Base-by-base conservation (phyloP, 768 basidiomycete genomes). In the Lepiota brunneoincarnata region DNA sequence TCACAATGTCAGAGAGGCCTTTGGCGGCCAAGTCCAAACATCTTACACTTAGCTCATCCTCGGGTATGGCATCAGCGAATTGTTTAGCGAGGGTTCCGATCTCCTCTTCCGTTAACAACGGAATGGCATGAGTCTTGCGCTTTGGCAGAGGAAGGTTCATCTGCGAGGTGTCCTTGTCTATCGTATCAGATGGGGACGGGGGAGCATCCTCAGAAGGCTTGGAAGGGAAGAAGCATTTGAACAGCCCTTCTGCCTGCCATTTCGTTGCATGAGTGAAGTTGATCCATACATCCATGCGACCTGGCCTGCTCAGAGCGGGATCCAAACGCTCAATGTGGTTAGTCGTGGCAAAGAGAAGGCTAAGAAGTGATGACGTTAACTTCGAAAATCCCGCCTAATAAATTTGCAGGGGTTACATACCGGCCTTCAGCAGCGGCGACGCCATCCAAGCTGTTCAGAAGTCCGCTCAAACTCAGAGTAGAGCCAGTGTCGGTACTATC, bases 311-410 rank as follows among this genome's bases (percentile, higher is more conserved):
- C 34, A 95, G 78, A 3, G 92, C 91, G 45, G 88, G 92, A 69
- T 97, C 93, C 31, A 97, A 79, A 42, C 91, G 86, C 65, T 96
- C 92, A 61, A 93, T 91, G 66, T 96, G 93, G 71, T 97, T 97
- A 11, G 91, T 93, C 6, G 91, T 93, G 49, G 92, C 93, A 68
- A 95, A 94, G 9, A 95, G 76, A 55, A 96, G 78, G 37, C 90
- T 86, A 62, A 49, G 45, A 57, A 58, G 60, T 55, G 44, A 51
- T 41, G 59, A 57, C 34, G 35, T 28, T 42, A 41, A 39, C 7
- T 46, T 45, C 59, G 28, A 58, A 42, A 38, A 6, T 39, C 37
- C 20, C 40, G 18, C 18, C 17, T 39, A 35, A 20, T 26, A 24
- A 17, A 24, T 21, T 37, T 10, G 2, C 14, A 42, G 36, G 28